These are phyloP conservation scores for Aspergillus costaricaensis DNA, from an alignment of 2,329 filamentous ascomycete species.

Conservation along the genomic window DNA sequence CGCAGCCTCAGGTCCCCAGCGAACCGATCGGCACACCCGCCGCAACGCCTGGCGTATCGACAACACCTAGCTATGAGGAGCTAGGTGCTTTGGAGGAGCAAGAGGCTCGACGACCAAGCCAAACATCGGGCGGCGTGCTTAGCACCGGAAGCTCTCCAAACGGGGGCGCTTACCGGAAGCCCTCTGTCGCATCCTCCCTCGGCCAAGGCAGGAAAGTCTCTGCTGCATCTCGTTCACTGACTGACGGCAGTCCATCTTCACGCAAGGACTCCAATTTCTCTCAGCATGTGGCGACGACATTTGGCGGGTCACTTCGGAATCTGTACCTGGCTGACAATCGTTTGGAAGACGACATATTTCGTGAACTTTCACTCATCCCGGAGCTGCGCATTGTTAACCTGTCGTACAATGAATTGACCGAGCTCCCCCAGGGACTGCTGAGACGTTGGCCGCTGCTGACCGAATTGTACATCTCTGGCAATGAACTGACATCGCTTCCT, in stretches of 20 bases:
- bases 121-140: constrained; percentile 74
- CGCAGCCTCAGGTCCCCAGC: constrained; percentile 66
- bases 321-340: constrained; percentile 91
- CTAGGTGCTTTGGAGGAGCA: constrained; percentile 66
- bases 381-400: constrained; percentile 89
- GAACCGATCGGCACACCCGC: constrained; percentile 47
- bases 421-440: constrained; percentile 85
- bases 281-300: constrained; percentile 77
- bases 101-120: constrained; percentile 73
- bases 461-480: constrained; percentile 92
- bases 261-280: constrained; percentile 90
- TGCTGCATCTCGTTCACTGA: constrained; percentile 68
- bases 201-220: constrained; percentile 83
- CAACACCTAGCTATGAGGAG: constrained; percentile 76
- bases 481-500: constrained; percentile 86
- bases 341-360: constrained; percentile 91
- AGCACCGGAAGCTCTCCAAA: constrained; percentile 74
- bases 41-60: constrained; percentile 53
- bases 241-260: constrained; percentile 59
- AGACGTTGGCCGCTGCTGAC: constrained; percentile 86
- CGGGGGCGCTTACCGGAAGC: constrained; percentile 63
- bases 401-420: constrained; percentile 91
- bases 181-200: constrained; percentile 79
- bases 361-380: constrained; percentile 77
- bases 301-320: constrained; percentile 80